Percentiles rank a stretch among this genome's conserved stretches.
These are phyloP conservation scores for Schoenoplectus triqueter DNA, from an alignment of 202 grass and related monocot genomes.

Conservation along the genomic window DNA sequence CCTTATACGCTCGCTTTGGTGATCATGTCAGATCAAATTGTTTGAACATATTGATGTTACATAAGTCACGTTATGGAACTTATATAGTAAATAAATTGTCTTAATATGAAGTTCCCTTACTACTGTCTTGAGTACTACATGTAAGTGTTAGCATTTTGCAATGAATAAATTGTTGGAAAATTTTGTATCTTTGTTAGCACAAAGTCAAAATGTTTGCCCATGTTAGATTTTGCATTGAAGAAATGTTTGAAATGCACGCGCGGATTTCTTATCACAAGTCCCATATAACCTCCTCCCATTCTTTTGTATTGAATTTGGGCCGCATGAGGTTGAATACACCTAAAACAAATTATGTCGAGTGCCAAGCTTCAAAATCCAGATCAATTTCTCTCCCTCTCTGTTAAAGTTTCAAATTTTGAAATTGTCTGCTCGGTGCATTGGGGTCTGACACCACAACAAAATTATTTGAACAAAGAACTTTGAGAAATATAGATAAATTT, in stretches of 20 bases:
- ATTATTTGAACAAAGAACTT: slow-evolving; percentile 15
- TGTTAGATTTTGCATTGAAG: neutral
- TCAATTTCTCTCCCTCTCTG: slow-evolving; percentile 57
- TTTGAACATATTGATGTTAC: neutral
- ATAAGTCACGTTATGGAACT: neutral
- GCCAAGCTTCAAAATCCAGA: slow-evolving; percentile 94
- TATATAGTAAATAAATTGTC: neutral
- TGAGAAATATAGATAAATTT: slow-evolving; percentile 36
- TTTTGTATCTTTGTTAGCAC: neutral
- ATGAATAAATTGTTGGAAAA: neutral
- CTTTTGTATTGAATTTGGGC: neutral
- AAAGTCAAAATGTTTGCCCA: neutral
- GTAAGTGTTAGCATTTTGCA: neutral
- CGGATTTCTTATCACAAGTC: neutral
- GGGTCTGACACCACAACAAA: slow-evolving; percentile 93
- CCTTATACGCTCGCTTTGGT: neutral
- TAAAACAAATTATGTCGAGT: slow-evolving; percentile 92
- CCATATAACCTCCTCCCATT: neutral
- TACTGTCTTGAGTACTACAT: neutral
- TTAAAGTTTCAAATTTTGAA: slow-evolving; percentile 72
- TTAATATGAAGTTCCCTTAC: neutral
- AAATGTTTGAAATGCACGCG: neutral
- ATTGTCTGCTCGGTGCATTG: slow-evolving; percentile 84
- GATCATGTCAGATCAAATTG: neutral
- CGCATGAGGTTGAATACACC: slow-evolving; percentile 68